Evolutionary conservation across 192 early-diverging fungal genomes (phyloP).

Genomic region (Linnemannia elongata): DNA sequence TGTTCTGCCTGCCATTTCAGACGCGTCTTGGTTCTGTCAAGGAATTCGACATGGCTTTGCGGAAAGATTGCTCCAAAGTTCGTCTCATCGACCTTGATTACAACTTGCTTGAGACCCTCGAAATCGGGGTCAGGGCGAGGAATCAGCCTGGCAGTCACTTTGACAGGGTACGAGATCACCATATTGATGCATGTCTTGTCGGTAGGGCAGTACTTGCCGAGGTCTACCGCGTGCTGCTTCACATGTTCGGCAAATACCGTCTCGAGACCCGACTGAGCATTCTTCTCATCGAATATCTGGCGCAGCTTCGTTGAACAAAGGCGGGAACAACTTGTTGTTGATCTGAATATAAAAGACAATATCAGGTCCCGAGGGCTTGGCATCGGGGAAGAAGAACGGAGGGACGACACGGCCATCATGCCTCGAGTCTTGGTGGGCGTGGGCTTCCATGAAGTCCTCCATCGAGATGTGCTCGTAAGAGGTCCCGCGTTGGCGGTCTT

Average conservation of each 20-base stretch:
- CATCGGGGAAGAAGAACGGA: conserved; percentile 28
- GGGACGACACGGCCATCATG: background rate
- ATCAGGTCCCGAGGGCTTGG: conserved; percentile 23
- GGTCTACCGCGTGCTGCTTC: too few species aligned
- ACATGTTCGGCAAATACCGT: conserved; percentile 6
- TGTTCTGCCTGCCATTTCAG: conserved; percentile 14
- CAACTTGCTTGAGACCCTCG: background rate
- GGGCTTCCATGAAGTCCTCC: conserved; percentile 24
- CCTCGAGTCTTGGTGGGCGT: conserved; percentile 2
- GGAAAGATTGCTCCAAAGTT: conserved; percentile 26
- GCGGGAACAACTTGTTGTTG: conserved; percentile 5
- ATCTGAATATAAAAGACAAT: conserved; percentile 24
- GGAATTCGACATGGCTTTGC: conserved; percentile 11
- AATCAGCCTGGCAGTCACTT: conserved; percentile 2
- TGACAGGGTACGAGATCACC: conserved; percentile 37
- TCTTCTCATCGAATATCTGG: background rate
- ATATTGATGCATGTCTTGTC: conserved; percentile 25
- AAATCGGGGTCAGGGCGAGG: background rate
- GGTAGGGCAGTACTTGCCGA: conserved; percentile 11
- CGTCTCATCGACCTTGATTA: conserved; percentile 14
- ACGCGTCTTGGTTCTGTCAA: conserved; percentile 24
- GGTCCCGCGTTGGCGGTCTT: conserved; percentile 10
- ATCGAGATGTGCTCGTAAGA: conserved; percentile 19
- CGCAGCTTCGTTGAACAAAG: conserved; percentile 23
- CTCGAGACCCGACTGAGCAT: background rate